Conservation (phyloP, 2,329 filamentous ascomycete genomes). For the Elsinoe australis region DNA sequence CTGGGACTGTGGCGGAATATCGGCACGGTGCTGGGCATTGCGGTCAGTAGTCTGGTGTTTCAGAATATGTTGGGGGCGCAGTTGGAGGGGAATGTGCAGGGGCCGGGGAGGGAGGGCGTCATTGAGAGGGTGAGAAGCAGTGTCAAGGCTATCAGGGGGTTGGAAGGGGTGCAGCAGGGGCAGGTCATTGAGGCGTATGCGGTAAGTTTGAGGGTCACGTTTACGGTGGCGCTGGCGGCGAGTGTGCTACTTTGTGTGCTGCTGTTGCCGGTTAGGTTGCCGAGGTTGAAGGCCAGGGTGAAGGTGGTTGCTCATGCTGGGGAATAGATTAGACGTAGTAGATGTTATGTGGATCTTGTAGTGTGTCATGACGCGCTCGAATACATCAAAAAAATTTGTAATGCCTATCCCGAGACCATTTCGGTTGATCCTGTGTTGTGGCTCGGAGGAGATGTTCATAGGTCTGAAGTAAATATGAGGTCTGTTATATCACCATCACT, state of each 20-base stretch:
- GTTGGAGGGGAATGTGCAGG: constrained; percentile 52
- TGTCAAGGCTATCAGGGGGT: constrained; percentile 40
- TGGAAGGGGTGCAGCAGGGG: constrained; percentile 39
- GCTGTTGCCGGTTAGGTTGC: constrained; percentile 48
- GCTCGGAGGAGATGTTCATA: too few relatives aligned
- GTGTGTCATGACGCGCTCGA: too few relatives aligned
- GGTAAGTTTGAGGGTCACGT: constrained; percentile 35
- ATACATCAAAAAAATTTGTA: too few relatives aligned
- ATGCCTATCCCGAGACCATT: too few relatives aligned
- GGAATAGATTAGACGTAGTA: neutral
- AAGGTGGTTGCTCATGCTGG: constrained; percentile 17
- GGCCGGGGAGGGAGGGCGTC: constrained; percentile 48
- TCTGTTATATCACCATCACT: too few relatives aligned
- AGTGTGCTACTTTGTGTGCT: constrained; percentile 47
- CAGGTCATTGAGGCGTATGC: constrained; percentile 40
- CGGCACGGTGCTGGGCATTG: constrained; percentile 66
- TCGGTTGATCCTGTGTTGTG: too few relatives aligned
- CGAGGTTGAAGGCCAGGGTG: constrained; percentile 35
- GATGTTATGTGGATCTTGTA: neutral
- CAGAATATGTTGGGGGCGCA: constrained; percentile 61
- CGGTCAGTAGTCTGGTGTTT: constrained; percentile 61
- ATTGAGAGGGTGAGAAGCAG: constrained; percentile 46
- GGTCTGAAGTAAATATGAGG: too few relatives aligned
- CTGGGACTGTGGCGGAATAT: constrained; percentile 64
- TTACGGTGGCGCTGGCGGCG: constrained; percentile 36